phyloP scores from a whole-genome alignment of 495 filamentous ascomycete genomes.

The Hyphodiscus hymeniophilus region DNA sequence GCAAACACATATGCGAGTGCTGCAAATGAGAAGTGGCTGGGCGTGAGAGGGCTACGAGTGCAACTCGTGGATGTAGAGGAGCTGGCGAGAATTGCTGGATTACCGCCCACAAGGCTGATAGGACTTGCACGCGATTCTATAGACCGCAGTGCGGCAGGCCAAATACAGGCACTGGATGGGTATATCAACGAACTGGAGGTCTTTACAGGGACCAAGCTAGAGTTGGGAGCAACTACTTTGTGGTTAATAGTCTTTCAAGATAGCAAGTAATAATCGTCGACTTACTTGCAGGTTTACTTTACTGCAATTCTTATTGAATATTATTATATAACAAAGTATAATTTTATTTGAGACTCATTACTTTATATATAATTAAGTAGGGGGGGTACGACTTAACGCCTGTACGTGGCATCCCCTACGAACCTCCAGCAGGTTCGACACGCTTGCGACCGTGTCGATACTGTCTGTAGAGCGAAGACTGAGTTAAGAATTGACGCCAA shows the following conservation, averaged over 20 bases:
- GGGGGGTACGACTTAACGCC: no score
- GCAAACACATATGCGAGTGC: conserved; percentile 22
- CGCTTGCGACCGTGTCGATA: no score
- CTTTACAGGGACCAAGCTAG: conserved; percentile 1
- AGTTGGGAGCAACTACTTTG: conserved; percentile 19
- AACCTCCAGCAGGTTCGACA: no score
- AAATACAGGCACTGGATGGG: conserved; percentile 17
- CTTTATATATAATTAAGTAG: no score
- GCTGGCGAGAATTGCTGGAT: conserved; percentile 14
- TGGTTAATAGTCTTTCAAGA: conserved; percentile 18
- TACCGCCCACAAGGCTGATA: conserved; percentile 14
- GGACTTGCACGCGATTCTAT: conserved; percentile 1
- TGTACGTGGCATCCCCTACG: no score
- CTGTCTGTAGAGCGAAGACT: no score
- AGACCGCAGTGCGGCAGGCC: conserved; percentile 8
- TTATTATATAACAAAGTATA: no score
- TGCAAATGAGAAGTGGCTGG: conserved; percentile 26
- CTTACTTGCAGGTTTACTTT: no score
- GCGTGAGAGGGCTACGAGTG: conserved; percentile 17
- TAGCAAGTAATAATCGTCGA: no score
- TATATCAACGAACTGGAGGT: conserved; percentile 16
- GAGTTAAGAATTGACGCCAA: no score
- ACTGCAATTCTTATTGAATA: no score
- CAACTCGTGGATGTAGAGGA: conserved; percentile 21
- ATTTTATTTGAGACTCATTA: no score